Evolutionary conservation across 345 rosid species (phyloP).

Genomic region (Euclidium syriacum): DNA sequence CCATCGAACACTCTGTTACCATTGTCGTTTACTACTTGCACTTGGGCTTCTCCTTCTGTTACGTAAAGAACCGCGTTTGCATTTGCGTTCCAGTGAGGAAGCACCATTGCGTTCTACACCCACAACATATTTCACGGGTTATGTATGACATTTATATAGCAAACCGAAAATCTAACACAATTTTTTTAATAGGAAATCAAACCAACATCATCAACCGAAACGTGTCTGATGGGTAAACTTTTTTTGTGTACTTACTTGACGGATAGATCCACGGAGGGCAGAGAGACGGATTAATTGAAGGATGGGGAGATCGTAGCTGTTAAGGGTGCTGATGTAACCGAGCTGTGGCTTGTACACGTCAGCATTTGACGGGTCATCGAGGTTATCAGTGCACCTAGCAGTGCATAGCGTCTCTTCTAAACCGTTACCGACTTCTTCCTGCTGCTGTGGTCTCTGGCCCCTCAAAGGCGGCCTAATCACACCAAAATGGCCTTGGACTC

Average conservation of each 20-base stretch:
- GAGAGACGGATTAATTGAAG: constrained; percentile 47
- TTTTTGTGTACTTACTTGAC: constrained; percentile 12
- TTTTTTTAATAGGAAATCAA: no score
- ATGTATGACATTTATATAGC: no score
- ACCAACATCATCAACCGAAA: no score
- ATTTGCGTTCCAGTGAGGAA: constrained; percentile 64
- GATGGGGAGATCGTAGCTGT: constrained; percentile 55
- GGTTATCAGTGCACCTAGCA: constrained; percentile 34
- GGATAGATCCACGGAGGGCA: constrained; percentile 51
- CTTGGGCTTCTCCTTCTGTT: constrained; percentile 43
- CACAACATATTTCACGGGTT: neutral
- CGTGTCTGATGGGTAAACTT: neutral
- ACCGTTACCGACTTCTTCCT: constrained; percentile 33
- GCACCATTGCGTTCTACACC: constrained; percentile 48
- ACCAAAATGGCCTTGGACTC: constrained; percentile 34
- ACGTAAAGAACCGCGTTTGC: constrained; percentile 60
- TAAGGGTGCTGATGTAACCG: constrained; percentile 51
- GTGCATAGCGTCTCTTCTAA: constrained; percentile 58
- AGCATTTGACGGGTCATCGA: constrained; percentile 42
- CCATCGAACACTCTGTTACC: constrained; percentile 63
- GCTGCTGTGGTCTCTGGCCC: constrained; percentile 2
- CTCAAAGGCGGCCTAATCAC: constrained; percentile 42
- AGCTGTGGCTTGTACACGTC: constrained; percentile 55
- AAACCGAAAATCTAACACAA: no score
- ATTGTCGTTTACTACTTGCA: constrained; percentile 56